These are phyloP conservation scores for Lipomyces lipofer DNA, from an alignment of 805 yeast genomes.

Conservation along the genomic window DNA sequence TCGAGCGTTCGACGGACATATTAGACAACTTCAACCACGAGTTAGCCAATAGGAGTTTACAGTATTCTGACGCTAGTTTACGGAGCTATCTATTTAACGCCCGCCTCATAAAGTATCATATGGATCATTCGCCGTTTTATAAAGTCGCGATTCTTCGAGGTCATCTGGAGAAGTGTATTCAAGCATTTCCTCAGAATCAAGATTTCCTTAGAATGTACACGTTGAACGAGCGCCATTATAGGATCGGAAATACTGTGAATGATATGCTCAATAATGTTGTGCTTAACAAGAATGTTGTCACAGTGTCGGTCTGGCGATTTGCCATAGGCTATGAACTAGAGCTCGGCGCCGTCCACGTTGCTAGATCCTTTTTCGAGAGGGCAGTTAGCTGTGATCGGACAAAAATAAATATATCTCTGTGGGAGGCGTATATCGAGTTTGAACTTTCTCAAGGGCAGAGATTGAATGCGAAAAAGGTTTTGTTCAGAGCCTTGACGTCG, in stretches of 20 bases:
- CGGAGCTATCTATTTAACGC: slow-evolving; percentile 5
- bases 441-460: not conserved
- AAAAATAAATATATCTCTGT: slow-evolving; percentile 5
- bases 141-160: slow-evolving; percentile 20
- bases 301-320: slow-evolving; percentile 14
- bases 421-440: slow-evolving; percentile 16
- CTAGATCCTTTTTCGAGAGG: slow-evolving; percentile 8
- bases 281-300: not conserved
- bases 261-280: slow-evolving; percentile 3
- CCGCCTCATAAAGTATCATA: slow-evolving; percentile 6
- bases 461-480: slow-evolving; percentile 8
- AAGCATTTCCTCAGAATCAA: slow-evolving; percentile 8
- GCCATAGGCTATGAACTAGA: slow-evolving; percentile 13
- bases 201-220: slow-evolving; percentile 13
- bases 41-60: not conserved
- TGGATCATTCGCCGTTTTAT: slow-evolving; percentile 5
- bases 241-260: slow-evolving; percentile 18
- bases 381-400: slow-evolving; percentile 13
- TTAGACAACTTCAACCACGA: slow-evolving; percentile 1
- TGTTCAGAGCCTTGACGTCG: slow-evolving; percentile 18
- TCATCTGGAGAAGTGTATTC: slow-evolving; percentile 11
- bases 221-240: slow-evolving; percentile 12
- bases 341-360: slow-evolving; percentile 7
- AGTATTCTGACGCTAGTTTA: not conserved
- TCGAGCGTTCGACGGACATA: not conserved